phyloP scores from a whole-genome alignment of 2,329 filamentous ascomycete species.

The Trichoderma arundinaceum region DNA sequence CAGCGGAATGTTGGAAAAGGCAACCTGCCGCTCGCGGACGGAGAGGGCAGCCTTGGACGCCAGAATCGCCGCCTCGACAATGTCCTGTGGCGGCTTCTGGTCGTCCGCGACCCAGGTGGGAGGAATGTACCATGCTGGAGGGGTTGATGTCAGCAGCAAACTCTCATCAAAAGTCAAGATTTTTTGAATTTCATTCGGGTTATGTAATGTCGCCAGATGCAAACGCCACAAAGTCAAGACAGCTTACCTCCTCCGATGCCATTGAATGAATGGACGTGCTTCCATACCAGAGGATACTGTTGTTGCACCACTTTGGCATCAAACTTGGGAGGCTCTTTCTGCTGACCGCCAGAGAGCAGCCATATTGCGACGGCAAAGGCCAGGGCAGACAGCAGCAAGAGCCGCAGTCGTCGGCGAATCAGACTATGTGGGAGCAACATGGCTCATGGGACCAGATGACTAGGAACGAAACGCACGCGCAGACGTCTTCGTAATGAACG shows the following conservation, averaged over 20 bases:
- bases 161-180: not conserved
- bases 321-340: not conserved
- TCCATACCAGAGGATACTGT: constrained; percentile 35
- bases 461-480: not conserved
- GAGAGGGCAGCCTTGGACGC: constrained; percentile 34
- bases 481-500: constrained; percentile 1
- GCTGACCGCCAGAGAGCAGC: not conserved
- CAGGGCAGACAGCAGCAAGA: constrained; percentile 8
- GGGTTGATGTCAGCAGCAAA: constrained; percentile 11
- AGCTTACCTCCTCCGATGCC: constrained; percentile 35
- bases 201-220: constrained; percentile 9
- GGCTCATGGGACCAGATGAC: not conserved
- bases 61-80: constrained; percentile 36
- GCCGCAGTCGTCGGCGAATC: constrained; percentile 19
- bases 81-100: constrained; percentile 33
- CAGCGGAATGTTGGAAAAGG: constrained; percentile 38
- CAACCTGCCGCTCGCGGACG: constrained; percentile 31
- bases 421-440: constrained; percentile 16
- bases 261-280: constrained; percentile 34
- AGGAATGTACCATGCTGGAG: constrained; percentile 38
- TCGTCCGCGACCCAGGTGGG: constrained; percentile 33
- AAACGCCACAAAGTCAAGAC: constrained; percentile 22
- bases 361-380: constrained; percentile 6
- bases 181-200: constrained; percentile 2
- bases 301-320: constrained; percentile 15